Percentiles rank a stretch among this genome's conserved stretches.
Evolutionary conservation across 1,284 basidiomycete species (phyloP).

Genomic region (Ceratobasidium sp.): DNA sequence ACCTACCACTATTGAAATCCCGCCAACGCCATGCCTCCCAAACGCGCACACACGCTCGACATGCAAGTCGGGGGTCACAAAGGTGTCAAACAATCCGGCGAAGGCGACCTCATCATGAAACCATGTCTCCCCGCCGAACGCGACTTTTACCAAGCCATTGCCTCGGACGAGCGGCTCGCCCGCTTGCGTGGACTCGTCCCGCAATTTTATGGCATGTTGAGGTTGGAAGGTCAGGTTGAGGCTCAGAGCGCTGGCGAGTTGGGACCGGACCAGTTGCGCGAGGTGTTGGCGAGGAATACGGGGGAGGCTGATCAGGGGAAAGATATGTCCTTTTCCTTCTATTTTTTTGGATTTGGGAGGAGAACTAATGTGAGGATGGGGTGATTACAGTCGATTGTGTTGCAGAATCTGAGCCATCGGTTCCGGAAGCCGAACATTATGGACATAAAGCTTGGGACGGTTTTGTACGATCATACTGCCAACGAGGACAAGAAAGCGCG

Average conservation of each 20-base stretch:
- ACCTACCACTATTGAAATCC: background rate
- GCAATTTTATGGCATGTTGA: conserved; percentile 79
- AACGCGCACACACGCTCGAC: conserved; percentile 54
- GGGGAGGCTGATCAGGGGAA: conserved; percentile 55
- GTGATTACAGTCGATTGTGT: conserved; percentile 73
- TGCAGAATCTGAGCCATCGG: conserved; percentile 82
- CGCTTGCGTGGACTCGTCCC: conserved; percentile 67
- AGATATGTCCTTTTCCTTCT: conserved; percentile 59
- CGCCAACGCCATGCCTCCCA: conserved; percentile 21
- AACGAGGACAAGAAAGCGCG: conserved; percentile 78
- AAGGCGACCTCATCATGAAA: conserved; percentile 87
- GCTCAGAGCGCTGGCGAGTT: conserved; percentile 48
- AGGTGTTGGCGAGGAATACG: conserved; percentile 44
- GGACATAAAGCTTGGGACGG: conserved; percentile 92
- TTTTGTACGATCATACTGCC: conserved; percentile 78
- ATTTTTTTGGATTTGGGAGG: conserved; percentile 4
- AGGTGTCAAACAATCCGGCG: conserved; percentile 77
- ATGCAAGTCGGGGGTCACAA: conserved; percentile 90
- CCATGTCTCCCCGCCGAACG: conserved; percentile 77
- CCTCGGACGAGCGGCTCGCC: conserved; percentile 50
- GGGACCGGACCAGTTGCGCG: conserved; percentile 45
- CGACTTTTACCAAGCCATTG: conserved; percentile 79
- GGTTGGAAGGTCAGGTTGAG: conserved; percentile 69
- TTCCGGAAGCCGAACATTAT: conserved; percentile 87
- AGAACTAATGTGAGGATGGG: conserved; percentile 1